Evolutionary conservation across 2,329 filamentous ascomycete species (phyloP).

Genomic region (Nemania abortiva): DNA sequence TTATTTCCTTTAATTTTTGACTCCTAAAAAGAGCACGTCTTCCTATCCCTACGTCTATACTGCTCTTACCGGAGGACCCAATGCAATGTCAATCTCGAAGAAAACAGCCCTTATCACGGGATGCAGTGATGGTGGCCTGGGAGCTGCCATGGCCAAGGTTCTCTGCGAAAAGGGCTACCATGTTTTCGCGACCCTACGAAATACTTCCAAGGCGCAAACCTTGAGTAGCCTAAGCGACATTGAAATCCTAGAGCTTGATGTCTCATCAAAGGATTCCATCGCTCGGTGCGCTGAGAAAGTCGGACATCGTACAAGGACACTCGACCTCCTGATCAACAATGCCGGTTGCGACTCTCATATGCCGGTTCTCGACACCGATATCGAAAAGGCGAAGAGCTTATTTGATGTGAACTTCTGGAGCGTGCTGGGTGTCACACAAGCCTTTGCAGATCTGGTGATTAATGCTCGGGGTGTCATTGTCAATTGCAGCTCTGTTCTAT

Average conservation of each 20-base stretch:
- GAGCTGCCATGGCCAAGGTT: conserved; percentile 5
- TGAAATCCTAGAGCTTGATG: conserved; percentile 3
- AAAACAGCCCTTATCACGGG: neutral
- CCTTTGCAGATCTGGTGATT: conserved; percentile 7
- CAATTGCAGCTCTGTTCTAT: conserved; percentile 6
- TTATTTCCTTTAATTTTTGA: too few species aligned
- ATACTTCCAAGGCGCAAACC: neutral
- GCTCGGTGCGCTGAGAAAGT: neutral
- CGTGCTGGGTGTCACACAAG: conserved; percentile 9
- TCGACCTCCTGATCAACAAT: conserved; percentile 9
- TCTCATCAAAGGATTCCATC: conserved; percentile 6
- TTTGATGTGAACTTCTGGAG: conserved; percentile 18
- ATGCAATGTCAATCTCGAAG: neutral
- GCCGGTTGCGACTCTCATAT: conserved; percentile 1
- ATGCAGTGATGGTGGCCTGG: conserved; percentile 10
- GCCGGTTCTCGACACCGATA: neutral
- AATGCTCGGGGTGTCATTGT: neutral
- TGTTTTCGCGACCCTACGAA: neutral
- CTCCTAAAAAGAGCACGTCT: too few species aligned
- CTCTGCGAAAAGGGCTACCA: neutral
- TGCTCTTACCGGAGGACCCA: too few species aligned
- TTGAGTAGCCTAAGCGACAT: neutral
- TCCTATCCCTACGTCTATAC: too few species aligned
- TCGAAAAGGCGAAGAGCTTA: neutral
- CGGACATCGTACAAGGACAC: neutral